These are phyloP conservation scores for Aspergillus sclerotialis DNA, from an alignment of 2,329 filamentous ascomycete species.

Conservation along the genomic window DNA sequence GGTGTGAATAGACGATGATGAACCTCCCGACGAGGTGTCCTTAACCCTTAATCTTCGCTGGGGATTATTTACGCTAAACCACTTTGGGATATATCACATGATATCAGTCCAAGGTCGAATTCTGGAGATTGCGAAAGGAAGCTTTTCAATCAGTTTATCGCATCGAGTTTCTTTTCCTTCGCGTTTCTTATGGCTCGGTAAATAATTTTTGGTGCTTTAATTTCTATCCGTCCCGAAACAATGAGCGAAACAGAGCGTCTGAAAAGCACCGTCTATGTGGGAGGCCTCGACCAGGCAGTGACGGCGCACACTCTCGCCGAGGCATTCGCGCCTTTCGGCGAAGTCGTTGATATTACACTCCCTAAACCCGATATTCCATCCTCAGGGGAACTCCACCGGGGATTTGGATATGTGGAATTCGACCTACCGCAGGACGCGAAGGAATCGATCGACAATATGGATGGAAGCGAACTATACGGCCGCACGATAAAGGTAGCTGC, in stretches of 20 bases:
- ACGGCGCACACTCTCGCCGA: conserved; percentile 71
- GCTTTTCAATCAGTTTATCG: neutral
- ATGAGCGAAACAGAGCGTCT: conserved; percentile 80
- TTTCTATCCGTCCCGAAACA: conserved; percentile 16
- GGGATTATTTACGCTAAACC: neutral
- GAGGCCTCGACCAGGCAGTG: conserved; percentile 74
- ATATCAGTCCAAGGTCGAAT: neutral
- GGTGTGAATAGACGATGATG: neutral
- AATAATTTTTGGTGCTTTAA: neutral
- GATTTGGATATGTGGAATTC: conserved; percentile 95
- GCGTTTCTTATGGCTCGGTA: neutral
- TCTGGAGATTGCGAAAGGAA: neutral
- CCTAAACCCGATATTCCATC: conserved; percentile 82
- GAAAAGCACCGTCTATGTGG: conserved; percentile 89
- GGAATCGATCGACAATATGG: conserved; percentile 99
- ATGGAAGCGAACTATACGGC: conserved; percentile 91
- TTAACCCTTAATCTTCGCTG: neutral
- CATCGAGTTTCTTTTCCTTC: conserved; percentile 1
- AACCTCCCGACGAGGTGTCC: neutral
- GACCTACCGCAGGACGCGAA: conserved; percentile 77
- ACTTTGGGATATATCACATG: neutral
- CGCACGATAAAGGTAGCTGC: conserved; percentile 84
- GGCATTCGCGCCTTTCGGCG: conserved; percentile 93
- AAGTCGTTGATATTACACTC: conserved; percentile 83
- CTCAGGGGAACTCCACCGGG: conserved; percentile 71